These are phyloP conservation scores for Talaromyces sp. DNA, from an alignment of 2,329 filamentous ascomycete species.

Conservation along the genomic window DNA sequence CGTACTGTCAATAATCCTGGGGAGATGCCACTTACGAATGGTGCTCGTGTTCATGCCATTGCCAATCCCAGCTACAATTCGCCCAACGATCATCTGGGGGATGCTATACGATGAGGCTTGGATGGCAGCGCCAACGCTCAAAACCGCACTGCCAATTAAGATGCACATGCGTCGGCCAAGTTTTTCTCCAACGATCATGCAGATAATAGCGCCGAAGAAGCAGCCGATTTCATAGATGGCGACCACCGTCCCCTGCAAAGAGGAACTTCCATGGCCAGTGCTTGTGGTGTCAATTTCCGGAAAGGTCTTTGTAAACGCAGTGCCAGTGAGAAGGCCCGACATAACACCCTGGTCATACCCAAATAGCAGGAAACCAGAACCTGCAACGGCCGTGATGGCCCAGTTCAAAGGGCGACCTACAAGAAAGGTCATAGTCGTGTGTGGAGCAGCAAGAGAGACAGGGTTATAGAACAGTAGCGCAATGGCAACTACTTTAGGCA, in stretches of 20 bases:
- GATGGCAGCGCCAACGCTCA: neutral
- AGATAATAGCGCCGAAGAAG: neutral
- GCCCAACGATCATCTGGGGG: constrained; percentile 2
- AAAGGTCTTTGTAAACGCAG: neutral
- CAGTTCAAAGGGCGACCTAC: constrained; percentile 3
- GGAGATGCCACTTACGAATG: constrained; percentile 14
- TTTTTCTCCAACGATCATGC: neutral
- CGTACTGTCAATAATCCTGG: neutral
- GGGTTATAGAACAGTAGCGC: neutral
- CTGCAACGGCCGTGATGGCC: neutral
- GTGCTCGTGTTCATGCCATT: constrained; percentile 14
- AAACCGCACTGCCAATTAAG: neutral
- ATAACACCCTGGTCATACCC: constrained; percentile 1
- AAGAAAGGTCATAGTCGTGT: neutral
- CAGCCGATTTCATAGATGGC: constrained; percentile 3
- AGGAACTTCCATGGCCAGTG: neutral
- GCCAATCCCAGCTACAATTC: constrained; percentile 2
- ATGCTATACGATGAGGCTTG: constrained; percentile 1
- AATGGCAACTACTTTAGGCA: neutral
- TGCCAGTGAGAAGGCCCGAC: neutral
- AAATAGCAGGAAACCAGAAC: neutral
- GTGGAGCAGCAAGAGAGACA: neutral
- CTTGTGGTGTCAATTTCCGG: neutral
- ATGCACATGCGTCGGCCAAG: neutral
- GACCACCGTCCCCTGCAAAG: neutral